Evolutionary conservation across 2,329 filamentous ascomycete species (phyloP), one percentile per base, ranked within the genome.

Genomic region (Phyllosticta citrichinensis): DNA sequence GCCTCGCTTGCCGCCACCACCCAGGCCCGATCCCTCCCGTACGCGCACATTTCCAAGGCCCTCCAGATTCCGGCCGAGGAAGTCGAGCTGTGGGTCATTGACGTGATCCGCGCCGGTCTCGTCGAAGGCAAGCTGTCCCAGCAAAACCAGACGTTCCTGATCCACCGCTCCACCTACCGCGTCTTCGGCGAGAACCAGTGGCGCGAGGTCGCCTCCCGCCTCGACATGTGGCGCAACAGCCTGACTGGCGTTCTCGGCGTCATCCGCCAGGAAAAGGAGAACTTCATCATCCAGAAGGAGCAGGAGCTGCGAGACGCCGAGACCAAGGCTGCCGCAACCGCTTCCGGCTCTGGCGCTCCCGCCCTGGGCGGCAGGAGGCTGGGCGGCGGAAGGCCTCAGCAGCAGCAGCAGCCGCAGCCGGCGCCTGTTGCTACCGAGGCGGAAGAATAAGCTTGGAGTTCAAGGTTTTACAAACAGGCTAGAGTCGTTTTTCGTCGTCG

Each of bases 171-270:
- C 69, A 96, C 91, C 63, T 97, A 97, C 83, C 87, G 94, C 64
- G 92, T 97, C 60, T 99, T 99, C 71, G 91, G 91, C 68, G 91
- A 96, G 80, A 95, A 95, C 82, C 94, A 99, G 80, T 99, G 95
- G 91, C 86, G 89, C 68, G 93, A 99, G 80, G 87, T 99, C 59
- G 89, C 91, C 63, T 90, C 88, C 65, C 84, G 93, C 64, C 80
- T 99, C 69, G 92, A 96, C 77, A 89, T 91, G 74, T 97, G 93
- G 93, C 87, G 88, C 75, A 82, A 84, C 68, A 93, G 89, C 68
- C 80, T 97, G 69, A 83, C 85, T 71, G 85, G 84, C 66, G 91
- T 99, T 19, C 79, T 95, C 67, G 79, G 81, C 61, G 89, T 94
- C 54, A 83, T 97, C 66, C 84, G 87, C 70, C 80, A 84, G 72